phyloP scores from a whole-genome alignment of 208 protist genomes.

The Vickermania spadyakhi region DNA sequence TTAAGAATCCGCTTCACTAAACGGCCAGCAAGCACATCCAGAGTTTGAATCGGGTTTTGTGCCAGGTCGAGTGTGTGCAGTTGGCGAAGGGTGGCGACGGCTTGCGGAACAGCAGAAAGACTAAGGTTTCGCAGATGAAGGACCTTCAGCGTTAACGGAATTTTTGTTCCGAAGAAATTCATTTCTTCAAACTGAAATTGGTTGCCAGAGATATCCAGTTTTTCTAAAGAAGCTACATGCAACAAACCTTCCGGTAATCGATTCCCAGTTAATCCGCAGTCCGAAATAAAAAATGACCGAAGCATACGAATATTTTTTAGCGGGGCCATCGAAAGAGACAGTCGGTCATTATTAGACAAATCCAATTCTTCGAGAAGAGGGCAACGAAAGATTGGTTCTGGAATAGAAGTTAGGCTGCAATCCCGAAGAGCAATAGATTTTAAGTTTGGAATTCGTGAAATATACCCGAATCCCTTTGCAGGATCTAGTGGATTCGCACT shows the following conservation, averaged over 20 bases:
- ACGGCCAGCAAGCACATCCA: slow-evolving; percentile 77
- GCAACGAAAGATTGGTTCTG: slow-evolving; percentile 31
- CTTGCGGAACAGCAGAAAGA: slow-evolving; percentile 57
- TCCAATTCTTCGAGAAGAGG: slow-evolving; percentile 52
- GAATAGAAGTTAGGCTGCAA: slow-evolving; percentile 41
- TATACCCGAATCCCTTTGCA: slow-evolving; percentile 29
- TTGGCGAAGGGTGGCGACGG: slow-evolving; percentile 44
- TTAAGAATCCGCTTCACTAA: slow-evolving; percentile 39
- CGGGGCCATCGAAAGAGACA: slow-evolving; percentile 31
- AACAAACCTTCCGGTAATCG: slow-evolving; percentile 46
- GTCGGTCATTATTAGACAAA: slow-evolving; percentile 53
- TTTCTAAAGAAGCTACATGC: slow-evolving; percentile 22
- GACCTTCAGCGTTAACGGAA: slow-evolving; percentile 49
- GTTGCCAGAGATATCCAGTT: slow-evolving; percentile 77
- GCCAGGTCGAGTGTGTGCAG: slow-evolving; percentile 59
- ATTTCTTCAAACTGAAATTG: slow-evolving; percentile 46
- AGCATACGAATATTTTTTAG: slow-evolving; percentile 34
- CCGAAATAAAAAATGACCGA: slow-evolving; percentile 41
- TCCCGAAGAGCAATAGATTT: slow-evolving; percentile 38
- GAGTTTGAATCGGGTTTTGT: slow-evolving; percentile 70
- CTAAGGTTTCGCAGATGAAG: slow-evolving; percentile 54
- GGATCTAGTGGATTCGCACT: slow-evolving; percentile 61
- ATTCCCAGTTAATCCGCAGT: slow-evolving; percentile 50
- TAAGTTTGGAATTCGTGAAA: slow-evolving; percentile 36
- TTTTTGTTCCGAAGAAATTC: slow-evolving; percentile 60